phyloP scores from a whole-genome alignment of 352 stramenopile genomes.

The Peronosclerospora sorghi region DNA sequence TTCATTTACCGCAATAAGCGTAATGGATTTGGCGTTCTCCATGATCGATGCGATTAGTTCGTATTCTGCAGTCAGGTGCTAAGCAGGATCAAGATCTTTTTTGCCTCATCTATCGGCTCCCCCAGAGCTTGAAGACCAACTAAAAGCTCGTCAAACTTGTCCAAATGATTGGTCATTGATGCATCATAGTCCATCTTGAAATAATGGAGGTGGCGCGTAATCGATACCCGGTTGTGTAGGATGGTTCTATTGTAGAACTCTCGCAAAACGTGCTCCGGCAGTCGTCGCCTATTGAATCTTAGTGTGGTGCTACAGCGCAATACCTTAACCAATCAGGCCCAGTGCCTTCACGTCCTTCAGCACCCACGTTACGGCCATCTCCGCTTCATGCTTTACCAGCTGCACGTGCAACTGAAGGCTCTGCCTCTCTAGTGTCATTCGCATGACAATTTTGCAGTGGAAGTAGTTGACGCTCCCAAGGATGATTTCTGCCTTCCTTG shows the following conservation, averaged over 20 bases:
- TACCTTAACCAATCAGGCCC: not conserved
- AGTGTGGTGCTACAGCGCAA: not conserved
- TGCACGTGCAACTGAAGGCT: not conserved
- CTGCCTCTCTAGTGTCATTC: not conserved
- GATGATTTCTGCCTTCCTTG: not conserved
- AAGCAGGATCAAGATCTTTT: not conserved
- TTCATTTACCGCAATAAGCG: conserved; percentile 6
- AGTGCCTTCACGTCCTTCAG: not conserved
- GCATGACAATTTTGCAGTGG: not conserved
- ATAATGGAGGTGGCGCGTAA: not conserved
- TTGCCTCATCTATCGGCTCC: not conserved
- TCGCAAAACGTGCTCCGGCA: not conserved
- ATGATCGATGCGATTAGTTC: too few relatives aligned
- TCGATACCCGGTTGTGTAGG: not conserved
- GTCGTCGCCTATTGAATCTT: not conserved
- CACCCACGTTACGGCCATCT: not conserved
- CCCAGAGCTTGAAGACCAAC: not conserved
- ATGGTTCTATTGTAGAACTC: not conserved
- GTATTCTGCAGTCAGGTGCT: not conserved
- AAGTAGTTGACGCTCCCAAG: not conserved
- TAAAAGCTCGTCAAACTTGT: too few relatives aligned
- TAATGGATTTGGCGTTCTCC: not conserved
- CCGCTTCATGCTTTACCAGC: not conserved
- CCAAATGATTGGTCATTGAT: not conserved
- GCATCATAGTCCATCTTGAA: not conserved